Evolutionary conservation across 139 green algal genomes (phyloP).

Genomic region (Chlorella ohadii): DNA sequence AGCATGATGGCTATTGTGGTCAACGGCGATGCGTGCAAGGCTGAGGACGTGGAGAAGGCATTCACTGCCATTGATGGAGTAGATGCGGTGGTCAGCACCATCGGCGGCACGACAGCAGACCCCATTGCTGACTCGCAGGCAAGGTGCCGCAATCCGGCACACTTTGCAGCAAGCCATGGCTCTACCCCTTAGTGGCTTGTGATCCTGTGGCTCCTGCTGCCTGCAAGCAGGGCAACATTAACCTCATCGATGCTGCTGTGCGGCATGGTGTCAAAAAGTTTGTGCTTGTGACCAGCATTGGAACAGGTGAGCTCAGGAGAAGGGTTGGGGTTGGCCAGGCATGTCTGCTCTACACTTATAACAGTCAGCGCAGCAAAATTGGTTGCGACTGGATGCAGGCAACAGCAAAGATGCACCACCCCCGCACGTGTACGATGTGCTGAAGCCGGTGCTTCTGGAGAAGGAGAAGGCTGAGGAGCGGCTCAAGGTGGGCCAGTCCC

Average conservation of each 20-base stretch:
- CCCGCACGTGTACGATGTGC: slow-evolving; percentile 85
- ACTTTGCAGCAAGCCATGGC: neutral
- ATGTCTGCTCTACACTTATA: no score
- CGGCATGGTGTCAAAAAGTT: slow-evolving; percentile 95
- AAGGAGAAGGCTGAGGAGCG: slow-evolving; percentile 97
- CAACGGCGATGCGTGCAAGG: slow-evolving; percentile 87
- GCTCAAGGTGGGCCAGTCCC: slow-evolving; percentile 71
- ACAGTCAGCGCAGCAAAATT: no score
- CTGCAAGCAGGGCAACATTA: slow-evolving; percentile 91
- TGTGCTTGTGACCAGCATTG: slow-evolving; percentile 96
- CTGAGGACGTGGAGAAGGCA: slow-evolving; percentile 75
- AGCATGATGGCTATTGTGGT: slow-evolving; percentile 92
- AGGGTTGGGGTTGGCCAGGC: no score
- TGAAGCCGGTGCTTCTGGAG: slow-evolving; percentile 93
- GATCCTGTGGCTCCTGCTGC: neutral
- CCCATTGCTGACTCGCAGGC: slow-evolving; percentile 77
- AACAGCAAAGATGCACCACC: slow-evolving; percentile 74
- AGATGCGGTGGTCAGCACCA: slow-evolving; percentile 92
- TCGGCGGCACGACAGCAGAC: slow-evolving; percentile 86
- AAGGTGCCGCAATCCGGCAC: neutral
- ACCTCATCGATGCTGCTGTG: slow-evolving; percentile 92
- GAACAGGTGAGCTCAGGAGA: slow-evolving; percentile 69
- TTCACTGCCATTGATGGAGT: slow-evolving; percentile 90
- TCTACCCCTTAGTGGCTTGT: no score
- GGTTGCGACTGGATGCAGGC: neutral